phyloP scores from a whole-genome alignment of 1,284 basidiomycete species.

The Cutaneotrichosporon sp. region DNA sequence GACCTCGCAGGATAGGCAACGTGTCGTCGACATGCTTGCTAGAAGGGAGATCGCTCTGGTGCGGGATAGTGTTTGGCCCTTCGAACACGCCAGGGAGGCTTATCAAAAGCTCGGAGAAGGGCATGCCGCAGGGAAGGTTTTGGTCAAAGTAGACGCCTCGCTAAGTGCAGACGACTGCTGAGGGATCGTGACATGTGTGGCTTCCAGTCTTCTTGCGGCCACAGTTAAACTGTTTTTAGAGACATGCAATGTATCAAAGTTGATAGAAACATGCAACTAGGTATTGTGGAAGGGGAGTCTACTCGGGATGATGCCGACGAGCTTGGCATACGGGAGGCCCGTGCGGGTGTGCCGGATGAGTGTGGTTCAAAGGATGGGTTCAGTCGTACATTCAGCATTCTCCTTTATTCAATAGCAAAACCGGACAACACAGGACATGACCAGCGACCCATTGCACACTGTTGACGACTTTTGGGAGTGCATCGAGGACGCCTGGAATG shows the following conservation, averaged over 20 bases:
- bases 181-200: no score
- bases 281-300: no score
- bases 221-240: no score
- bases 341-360: no score
- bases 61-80: slow-evolving; percentile 48
- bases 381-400: no score
- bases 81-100: slow-evolving; percentile 56
- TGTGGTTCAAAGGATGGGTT: no score
- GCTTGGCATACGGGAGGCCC: no score
- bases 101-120: slow-evolving; percentile 58
- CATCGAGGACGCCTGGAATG: not conserved
- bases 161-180: not conserved
- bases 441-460: not conserved
- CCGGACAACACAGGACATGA: not conserved
- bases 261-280: no score
- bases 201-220: no score
- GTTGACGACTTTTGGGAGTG: not conserved
- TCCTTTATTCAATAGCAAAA: no score
- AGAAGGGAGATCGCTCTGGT: slow-evolving; percentile 1
- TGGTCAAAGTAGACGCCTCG: slow-evolving; percentile 29
- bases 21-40: slow-evolving; percentile 5
- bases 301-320: no score
- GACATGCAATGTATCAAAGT: no score
- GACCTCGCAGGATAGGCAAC: slow-evolving; percentile 1
- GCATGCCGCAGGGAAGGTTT: slow-evolving; percentile 60